Percentiles rank a stretch among this genome's conserved stretches.
Conservation (phyloP, 768 basidiomycete species). For the Mycena venus region DNA sequence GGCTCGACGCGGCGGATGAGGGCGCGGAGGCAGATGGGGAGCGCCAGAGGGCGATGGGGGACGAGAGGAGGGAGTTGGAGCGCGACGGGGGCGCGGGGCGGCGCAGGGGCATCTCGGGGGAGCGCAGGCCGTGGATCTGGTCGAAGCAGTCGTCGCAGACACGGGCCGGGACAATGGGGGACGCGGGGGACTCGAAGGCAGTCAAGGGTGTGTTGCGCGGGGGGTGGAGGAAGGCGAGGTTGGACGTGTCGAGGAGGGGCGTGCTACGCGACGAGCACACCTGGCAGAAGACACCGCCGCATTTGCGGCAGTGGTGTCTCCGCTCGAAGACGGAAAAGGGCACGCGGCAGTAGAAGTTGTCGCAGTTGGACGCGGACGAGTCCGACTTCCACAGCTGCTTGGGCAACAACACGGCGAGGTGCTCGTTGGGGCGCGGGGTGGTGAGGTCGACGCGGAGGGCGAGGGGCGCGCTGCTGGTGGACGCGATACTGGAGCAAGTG, state of each 20-base stretch:
- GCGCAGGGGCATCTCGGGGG: conserved; percentile 50
- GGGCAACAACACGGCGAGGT: conserved; percentile 82
- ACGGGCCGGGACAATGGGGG: conserved; percentile 69
- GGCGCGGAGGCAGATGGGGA: conserved; percentile 48
- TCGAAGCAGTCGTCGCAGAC: conserved; percentile 87
- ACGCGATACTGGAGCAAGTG: conserved; percentile 40
- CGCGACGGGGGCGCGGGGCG: conserved; percentile 50
- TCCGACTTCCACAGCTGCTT: conserved; percentile 86
- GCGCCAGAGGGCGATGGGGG: conserved; percentile 55
- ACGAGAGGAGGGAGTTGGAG: conserved; percentile 45
- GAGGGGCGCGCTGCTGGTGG: conserved; percentile 49
- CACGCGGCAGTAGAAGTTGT: conserved; percentile 79
- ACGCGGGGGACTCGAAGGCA: conserved; percentile 67
- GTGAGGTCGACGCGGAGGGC: conserved; percentile 40
- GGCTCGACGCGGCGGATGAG: conserved; percentile 44
- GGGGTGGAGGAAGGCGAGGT: conserved; percentile 77
- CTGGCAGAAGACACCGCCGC: conserved; percentile 82
- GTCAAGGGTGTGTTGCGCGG: conserved; percentile 76
- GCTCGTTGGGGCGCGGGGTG: conserved; percentile 68
- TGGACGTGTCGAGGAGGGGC: conserved; percentile 79
- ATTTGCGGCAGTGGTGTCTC: conserved; percentile 89
- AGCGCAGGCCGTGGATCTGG: conserved; percentile 70
- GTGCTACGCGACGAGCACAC: conserved; percentile 72
- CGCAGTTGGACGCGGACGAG: conserved; percentile 70
- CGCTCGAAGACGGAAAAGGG: conserved; percentile 79